Conservation (phyloP, 176 grass and related monocot species). For the Dendrocalamus sinicus region DNA sequence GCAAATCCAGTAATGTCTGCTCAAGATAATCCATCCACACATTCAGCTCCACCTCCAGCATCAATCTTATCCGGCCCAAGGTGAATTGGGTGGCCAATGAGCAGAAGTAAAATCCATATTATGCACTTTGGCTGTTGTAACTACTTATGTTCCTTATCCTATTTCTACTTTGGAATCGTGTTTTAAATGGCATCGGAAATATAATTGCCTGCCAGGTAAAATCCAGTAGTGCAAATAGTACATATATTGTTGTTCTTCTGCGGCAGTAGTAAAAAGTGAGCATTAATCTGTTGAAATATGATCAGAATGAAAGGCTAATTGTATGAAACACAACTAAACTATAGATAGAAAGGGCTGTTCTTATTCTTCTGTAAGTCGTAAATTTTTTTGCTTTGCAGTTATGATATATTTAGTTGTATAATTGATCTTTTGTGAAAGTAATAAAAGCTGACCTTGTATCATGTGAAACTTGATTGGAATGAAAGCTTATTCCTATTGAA, state of each 20-base stretch:
- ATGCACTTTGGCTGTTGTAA: not conserved
- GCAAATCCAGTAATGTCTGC: conserved; percentile 33
- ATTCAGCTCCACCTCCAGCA: conserved; percentile 47
- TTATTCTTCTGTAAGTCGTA: no score
- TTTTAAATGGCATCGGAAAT: conserved; percentile 14
- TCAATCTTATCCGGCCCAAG: conserved; percentile 51
- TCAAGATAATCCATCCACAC: conserved; percentile 10
- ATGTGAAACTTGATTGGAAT: not conserved
- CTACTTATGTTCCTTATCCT: conserved; percentile 12
- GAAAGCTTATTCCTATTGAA: not conserved
- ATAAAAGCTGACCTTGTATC: not conserved
- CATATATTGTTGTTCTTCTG: not conserved
- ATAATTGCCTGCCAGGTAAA: not conserved
- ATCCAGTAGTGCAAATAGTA: not conserved
- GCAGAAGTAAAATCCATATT: not conserved
- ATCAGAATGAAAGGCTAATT: not conserved
- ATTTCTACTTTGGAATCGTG: not conserved
- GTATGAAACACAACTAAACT: not conserved
- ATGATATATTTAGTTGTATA: not conserved
- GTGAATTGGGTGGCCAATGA: conserved; percentile 22
- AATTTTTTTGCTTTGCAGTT: not conserved
- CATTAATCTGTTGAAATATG: not conserved
- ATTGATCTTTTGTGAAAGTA: not conserved
- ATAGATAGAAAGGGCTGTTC: not conserved
- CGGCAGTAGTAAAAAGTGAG: not conserved